These are phyloP conservation scores for Fusarium pseudograminearum DNA, from an alignment of 2,329 filamentous ascomycete genomes.

Conservation along the genomic window DNA sequence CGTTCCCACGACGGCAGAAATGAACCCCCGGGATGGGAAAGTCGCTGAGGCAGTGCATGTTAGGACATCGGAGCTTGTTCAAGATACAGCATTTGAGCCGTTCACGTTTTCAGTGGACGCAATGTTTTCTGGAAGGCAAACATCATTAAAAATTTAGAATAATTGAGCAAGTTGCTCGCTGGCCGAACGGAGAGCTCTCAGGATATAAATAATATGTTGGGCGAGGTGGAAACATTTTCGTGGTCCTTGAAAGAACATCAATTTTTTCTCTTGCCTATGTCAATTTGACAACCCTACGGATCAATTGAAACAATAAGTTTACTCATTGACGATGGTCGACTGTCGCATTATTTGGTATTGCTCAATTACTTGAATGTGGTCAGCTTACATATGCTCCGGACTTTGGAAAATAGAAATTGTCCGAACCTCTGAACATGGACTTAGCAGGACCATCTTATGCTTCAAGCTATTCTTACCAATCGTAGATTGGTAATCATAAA, in stretches of 20 bases:
- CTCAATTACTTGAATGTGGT: background rate
- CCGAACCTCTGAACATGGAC: slow-evolving; percentile 4
- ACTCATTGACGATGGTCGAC: background rate
- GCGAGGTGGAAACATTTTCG: background rate
- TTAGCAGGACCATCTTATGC: slow-evolving; percentile 3
- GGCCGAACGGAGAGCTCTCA: background rate
- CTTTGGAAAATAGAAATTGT: slow-evolving; percentile 34
- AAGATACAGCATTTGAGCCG: slow-evolving; percentile 15
- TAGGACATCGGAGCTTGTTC: slow-evolving; percentile 16
- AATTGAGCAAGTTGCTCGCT: slow-evolving; percentile 17
- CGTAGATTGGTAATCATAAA: background rate
- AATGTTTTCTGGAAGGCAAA: slow-evolving; percentile 24
- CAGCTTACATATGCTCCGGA: slow-evolving; percentile 15
- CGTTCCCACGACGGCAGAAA: slow-evolving; percentile 17
- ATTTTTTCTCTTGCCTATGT: background rate
- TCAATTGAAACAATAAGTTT: background rate
- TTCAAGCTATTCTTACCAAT: background rate
- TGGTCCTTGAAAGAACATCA: background rate
- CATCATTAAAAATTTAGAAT: slow-evolving; percentile 7
- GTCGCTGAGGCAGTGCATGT: slow-evolving; percentile 35
- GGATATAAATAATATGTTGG: too few relatives aligned
- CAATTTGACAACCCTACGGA: background rate
- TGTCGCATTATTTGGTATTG: too few relatives aligned
- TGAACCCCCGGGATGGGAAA: slow-evolving; percentile 30
- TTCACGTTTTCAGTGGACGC: slow-evolving; percentile 29